Conservation (phyloP, 1,284 basidiomycete species). For the Macrocystidia cucumis region DNA sequence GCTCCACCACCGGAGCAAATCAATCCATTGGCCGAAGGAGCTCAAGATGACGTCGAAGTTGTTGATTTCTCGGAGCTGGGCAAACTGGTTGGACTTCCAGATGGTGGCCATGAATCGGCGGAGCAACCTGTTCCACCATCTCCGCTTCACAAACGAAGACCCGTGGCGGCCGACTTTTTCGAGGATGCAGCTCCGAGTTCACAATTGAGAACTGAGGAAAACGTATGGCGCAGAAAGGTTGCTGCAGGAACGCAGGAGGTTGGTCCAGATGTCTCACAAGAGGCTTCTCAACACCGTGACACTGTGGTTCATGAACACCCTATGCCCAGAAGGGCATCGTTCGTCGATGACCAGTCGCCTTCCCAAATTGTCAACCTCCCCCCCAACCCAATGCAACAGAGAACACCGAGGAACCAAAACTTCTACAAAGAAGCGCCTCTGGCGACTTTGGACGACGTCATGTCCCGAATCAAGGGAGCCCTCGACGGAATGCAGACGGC, state of each 20-base stretch:
- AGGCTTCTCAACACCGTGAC: constrained; percentile 6
- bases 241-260: too few species aligned
- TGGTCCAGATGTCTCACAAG: constrained; percentile 7
- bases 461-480: constrained; percentile 86
- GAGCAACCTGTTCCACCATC: too few species aligned
- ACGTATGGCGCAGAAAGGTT: too few species aligned
- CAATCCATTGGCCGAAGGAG: constrained; percentile 36
- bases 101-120: too few species aligned
- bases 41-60: constrained; percentile 60
- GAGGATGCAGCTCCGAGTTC: constrained; percentile 31
- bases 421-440: constrained; percentile 62
- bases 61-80: constrained; percentile 73
- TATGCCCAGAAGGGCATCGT: too few species aligned
- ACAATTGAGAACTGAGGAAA: too few species aligned
- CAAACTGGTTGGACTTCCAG: constrained; percentile 47
- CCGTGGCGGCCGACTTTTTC: constrained; percentile 66
- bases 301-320: too few species aligned
- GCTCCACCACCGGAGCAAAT: constrained; percentile 34
- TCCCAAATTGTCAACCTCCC: constrained; percentile 6
- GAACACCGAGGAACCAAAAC: constrained; percentile 22
- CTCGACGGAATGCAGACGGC: constrained; percentile 62
- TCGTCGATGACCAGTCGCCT: not conserved
- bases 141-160: constrained; percentile 22
- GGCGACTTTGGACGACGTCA: constrained; percentile 75
- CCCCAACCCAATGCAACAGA: constrained; percentile 5